A percentile compares a stretch with the other conserved stretches of the same genome.
Conservation (phyloP, 352 stramenopile genomes). For the Halophytophthora batemanensis region DNA sequence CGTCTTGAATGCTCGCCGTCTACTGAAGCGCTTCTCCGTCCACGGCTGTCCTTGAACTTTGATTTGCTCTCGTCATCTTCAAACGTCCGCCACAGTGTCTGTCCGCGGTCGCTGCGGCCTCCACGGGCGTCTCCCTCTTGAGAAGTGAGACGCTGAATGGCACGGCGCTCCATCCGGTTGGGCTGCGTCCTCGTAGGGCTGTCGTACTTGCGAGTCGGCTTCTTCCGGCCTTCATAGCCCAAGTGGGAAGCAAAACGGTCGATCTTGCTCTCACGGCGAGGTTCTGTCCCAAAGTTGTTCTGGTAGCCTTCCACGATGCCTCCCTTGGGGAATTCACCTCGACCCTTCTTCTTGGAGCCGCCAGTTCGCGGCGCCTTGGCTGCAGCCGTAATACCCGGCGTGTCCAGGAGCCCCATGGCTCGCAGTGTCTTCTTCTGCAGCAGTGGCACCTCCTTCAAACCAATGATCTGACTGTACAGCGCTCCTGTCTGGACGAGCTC, state of each 20-base stretch:
- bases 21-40: constrained; percentile 6
- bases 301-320: constrained; percentile 6
- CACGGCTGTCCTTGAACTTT: constrained; percentile 7
- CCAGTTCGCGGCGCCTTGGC: constrained; percentile 5
- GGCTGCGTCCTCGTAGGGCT: neutral
- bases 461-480: constrained; percentile 52
- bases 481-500: constrained; percentile 79
- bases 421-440: constrained; percentile 83
- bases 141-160: neutral
- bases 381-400: constrained; percentile 47
- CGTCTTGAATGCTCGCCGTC: constrained; percentile 10
- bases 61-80: constrained; percentile 9
- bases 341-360: constrained; percentile 7
- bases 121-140: neutral
- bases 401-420: constrained; percentile 80
- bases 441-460: constrained; percentile 55
- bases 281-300: constrained; percentile 12
- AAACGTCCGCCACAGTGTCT: constrained; percentile 16
- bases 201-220: neutral
- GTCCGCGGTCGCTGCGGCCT: constrained; percentile 1
- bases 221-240: constrained; percentile 5
- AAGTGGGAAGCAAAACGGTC: too few relatives aligned
- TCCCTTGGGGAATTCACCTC: neutral
- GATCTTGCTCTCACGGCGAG: constrained; percentile 4
- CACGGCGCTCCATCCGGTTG: neutral